Conservation (phyloP, 352 stramenopile species). For the Peronospora farinosa region DNA sequence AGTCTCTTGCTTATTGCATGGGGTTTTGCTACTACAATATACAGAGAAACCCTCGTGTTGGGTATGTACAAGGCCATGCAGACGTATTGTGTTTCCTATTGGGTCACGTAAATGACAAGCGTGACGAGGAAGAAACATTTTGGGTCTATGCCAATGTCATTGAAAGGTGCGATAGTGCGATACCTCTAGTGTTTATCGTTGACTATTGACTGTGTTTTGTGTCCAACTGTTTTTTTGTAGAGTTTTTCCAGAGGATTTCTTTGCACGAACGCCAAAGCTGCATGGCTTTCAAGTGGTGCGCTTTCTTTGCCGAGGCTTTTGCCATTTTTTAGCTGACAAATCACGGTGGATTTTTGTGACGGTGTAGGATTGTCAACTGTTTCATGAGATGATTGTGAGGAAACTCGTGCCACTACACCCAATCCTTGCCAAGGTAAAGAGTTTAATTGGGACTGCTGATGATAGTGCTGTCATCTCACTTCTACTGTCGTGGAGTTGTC, state of each 20-base stretch:
- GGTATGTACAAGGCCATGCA: conserved; percentile 69
- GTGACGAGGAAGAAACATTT: conserved; percentile 53
- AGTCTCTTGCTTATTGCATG: conserved; percentile 1
- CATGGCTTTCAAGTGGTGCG: conserved; percentile 68
- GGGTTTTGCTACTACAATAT: neutral
- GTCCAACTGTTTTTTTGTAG: conserved; percentile 14
- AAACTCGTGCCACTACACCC: conserved; percentile 50
- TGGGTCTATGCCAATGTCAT: conserved; percentile 72
- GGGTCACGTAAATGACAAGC: conserved; percentile 32
- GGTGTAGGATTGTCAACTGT: conserved; percentile 52
- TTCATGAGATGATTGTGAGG: conserved; percentile 40
- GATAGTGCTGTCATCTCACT: neutral
- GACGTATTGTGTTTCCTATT: conserved; percentile 69
- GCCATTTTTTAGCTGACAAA: neutral
- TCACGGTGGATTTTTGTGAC: neutral
- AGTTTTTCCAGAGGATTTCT: conserved; percentile 71
- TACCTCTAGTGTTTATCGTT: neutral
- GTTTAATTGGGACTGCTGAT: neutral
- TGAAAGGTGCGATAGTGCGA: conserved; percentile 30
- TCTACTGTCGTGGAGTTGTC: neutral
- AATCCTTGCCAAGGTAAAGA: conserved; percentile 37
- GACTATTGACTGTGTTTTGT: neutral
- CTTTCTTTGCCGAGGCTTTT: neutral
- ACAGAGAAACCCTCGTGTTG: conserved; percentile 60
- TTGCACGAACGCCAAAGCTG: conserved; percentile 54